These are phyloP conservation scores for Didymella exigua DNA, from an alignment of 2,329 filamentous ascomycete species.

Conservation along the genomic window DNA sequence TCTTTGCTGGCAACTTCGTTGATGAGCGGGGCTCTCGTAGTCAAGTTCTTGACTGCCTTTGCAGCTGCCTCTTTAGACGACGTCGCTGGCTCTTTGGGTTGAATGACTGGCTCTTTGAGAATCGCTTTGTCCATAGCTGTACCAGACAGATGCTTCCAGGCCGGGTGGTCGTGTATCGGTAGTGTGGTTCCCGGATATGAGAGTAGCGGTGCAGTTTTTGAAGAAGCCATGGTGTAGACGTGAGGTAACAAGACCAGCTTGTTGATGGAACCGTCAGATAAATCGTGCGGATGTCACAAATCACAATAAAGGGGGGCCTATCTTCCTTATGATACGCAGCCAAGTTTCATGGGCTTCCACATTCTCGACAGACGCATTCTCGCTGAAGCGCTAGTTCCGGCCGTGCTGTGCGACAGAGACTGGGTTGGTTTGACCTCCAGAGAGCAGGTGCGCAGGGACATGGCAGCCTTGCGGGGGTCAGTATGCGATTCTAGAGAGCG, in stretches of 20 bases:
- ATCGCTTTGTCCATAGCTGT: constrained; percentile 7
- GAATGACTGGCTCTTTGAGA: constrained; percentile 4
- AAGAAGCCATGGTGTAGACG: constrained; percentile 3
- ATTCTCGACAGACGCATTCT: constrained; percentile 1
- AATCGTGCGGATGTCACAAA: constrained; percentile 6
- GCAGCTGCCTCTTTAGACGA: neutral
- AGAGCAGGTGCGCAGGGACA: constrained; percentile 7
- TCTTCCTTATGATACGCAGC: constrained; percentile 11
- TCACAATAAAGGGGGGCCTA: constrained; percentile 5
- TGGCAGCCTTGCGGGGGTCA: constrained; percentile 2
- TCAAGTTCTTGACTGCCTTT: neutral
- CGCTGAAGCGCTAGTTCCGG: constrained; percentile 7
- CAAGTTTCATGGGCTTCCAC: constrained; percentile 11
- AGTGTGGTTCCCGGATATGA: constrained; percentile 11
- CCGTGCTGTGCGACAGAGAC: constrained; percentile 13
- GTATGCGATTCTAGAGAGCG: neutral
- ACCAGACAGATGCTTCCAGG: constrained; percentile 12
- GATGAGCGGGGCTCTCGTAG: neutral
- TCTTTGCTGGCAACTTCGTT: neutral
- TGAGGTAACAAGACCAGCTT: constrained; percentile 6
- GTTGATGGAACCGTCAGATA: neutral
- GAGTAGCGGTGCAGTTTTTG: constrained; percentile 4
- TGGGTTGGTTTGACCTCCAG: constrained; percentile 6
- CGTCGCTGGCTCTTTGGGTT: neutral
- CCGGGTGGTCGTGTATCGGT: constrained; percentile 8